phyloP scores from a whole-genome alignment of 345 rosid species.

The Kernera saxatilis region DNA sequence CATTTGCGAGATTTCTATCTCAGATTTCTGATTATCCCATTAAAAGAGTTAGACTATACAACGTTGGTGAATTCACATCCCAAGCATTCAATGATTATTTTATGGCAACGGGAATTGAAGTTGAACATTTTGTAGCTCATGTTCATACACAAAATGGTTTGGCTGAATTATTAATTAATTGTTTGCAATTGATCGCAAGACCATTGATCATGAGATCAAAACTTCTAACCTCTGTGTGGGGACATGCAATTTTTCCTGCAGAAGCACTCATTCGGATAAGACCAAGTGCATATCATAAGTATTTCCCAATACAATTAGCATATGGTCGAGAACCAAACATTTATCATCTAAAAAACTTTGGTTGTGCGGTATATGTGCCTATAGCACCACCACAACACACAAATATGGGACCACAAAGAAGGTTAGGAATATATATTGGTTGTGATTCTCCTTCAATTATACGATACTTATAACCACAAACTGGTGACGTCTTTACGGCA shows the following conservation, averaged over 20 bases:
- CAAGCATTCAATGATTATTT: neutral
- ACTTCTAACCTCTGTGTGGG: neutral
- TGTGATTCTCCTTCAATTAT: too few relatives aligned
- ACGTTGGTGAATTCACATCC: neutral
- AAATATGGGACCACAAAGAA: too few relatives aligned
- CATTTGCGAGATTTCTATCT: neutral
- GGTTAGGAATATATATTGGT: too few relatives aligned
- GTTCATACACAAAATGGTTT: neutral
- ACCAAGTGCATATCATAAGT: neutral
- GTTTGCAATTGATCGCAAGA: neutral
- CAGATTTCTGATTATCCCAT: neutral
- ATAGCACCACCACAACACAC: too few relatives aligned
- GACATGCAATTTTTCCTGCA: neutral
- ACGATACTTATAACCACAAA: too few relatives aligned
- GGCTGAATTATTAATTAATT: neutral
- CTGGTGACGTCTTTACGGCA: too few relatives aligned
- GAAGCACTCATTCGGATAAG: neutral
- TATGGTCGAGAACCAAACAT: too few relatives aligned
- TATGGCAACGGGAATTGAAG: neutral
- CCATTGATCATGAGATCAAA: neutral
- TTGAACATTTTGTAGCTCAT: neutral
- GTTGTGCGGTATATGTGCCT: too few relatives aligned
- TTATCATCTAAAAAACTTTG: too few relatives aligned
- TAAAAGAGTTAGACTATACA: neutral
- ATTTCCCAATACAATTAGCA: neutral